phyloP scores from a whole-genome alignment of 2,329 filamentous ascomycete genomes.

The Diaporthe eres region DNA sequence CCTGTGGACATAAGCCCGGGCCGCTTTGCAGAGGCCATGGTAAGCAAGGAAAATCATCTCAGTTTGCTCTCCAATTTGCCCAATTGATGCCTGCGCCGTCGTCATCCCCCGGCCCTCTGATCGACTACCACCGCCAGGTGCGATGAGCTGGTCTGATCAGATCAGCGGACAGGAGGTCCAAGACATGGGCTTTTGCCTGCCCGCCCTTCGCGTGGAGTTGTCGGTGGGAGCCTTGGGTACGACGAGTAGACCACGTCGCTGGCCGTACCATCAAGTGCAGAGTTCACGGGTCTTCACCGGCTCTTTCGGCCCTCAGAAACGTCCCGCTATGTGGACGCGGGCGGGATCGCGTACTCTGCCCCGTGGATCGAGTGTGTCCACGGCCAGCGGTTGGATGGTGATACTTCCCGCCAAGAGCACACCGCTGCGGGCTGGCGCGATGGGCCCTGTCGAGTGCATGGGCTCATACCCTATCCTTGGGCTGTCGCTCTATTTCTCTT shows the following conservation, averaged over 20 bases:
- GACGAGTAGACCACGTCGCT: neutral
- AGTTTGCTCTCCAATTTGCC: neutral
- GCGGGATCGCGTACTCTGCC: neutral
- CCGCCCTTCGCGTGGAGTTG: neutral
- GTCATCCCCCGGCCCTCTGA: neutral
- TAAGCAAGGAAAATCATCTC: neutral
- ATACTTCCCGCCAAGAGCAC: neutral
- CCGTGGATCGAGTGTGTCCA: neutral
- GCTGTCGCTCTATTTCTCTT: neutral
- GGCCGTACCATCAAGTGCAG: neutral
- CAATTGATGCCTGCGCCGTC: constrained; percentile 24
- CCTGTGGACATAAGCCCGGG: constrained; percentile 1
- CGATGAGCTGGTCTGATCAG: neutral
- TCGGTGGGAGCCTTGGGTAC: constrained; percentile 22
- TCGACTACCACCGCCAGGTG: neutral
- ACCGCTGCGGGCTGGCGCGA: neutral
- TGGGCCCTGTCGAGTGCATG: neutral
- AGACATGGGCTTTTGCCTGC: neutral
- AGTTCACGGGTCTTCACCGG: neutral
- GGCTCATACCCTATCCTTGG: neutral
- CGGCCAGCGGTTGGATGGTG: neutral
- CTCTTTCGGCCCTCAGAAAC: neutral
- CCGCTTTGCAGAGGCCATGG: constrained; percentile 10
- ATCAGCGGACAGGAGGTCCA: neutral
- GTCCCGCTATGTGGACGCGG: neutral